phyloP scores from a whole-genome alignment of 176 grass and related monocot species.

The Lolium perenne region DNA sequence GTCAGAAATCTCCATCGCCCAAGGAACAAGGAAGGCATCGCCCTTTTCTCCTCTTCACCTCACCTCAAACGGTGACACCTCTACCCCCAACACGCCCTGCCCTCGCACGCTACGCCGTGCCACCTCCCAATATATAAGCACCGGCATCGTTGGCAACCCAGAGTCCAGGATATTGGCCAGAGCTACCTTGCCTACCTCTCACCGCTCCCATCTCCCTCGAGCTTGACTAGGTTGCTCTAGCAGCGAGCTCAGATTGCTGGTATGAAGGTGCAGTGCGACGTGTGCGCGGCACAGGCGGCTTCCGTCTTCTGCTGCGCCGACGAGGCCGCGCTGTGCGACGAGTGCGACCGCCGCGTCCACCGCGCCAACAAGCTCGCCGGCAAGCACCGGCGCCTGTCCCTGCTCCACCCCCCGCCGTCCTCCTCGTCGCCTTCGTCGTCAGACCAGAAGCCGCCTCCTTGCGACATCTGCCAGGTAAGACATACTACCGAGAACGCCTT shows the following conservation, averaged over 20 bases:
- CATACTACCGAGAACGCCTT: neutral
- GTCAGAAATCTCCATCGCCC: constrained; percentile 2
- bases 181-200: constrained; percentile 19
- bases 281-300: constrained; percentile 64
- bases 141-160: too few species aligned
- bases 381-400: constrained; percentile 72
- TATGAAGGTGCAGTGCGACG: constrained; percentile 96
- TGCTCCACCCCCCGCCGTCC: constrained; percentile 48
- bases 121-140: constrained; percentile 47
- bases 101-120: neutral
- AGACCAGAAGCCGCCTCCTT: constrained; percentile 50
- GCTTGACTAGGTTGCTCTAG: neutral
- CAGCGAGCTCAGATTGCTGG: neutral
- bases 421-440: neutral
- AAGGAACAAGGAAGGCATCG: neutral
- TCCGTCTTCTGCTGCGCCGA: constrained; percentile 91
- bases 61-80: neutral
- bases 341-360: constrained; percentile 72
- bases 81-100: neutral
- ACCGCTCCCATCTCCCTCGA: neutral
- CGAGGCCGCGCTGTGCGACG: constrained; percentile 82
- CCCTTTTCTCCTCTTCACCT: neutral
- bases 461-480: constrained; percentile 86
- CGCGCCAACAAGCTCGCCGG: constrained; percentile 77
- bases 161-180: constrained; percentile 11